A percentile compares a stretch with the other conserved stretches of the same genome.
Evolutionary conservation across 495 filamentous ascomycete genomes (phyloP).

Genomic region (Xylaria longipes): DNA sequence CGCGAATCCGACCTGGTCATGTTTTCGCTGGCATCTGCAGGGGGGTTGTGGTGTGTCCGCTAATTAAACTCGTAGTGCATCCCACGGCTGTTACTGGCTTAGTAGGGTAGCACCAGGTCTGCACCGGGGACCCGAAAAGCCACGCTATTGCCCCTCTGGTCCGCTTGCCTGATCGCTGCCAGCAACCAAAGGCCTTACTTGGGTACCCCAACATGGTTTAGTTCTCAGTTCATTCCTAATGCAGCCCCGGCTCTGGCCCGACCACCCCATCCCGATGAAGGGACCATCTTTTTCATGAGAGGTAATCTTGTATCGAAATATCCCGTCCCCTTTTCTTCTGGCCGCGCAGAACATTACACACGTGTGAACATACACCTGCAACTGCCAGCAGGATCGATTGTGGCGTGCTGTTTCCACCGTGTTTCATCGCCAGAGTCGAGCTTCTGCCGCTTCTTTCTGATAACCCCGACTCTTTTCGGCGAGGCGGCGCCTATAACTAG

Average conservation of each 20-base stretch:
- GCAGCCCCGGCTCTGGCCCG: background rate
- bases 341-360: background rate
- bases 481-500: constrained; percentile 13
- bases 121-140: background rate
- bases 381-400: background rate
- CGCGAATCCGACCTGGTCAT: no score
- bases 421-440: constrained; percentile 11
- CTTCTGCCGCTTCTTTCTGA: background rate
- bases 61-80: constrained; percentile 5
- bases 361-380: background rate
- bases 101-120: constrained; percentile 8
- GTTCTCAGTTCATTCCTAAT: constrained; percentile 1
- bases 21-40: constrained; percentile 16
- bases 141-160: constrained; percentile 12
- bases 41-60: background rate
- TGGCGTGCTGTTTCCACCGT: constrained; percentile 12
- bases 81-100: background rate
- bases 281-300: constrained; percentile 4
- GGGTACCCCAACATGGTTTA: constrained; percentile 6
- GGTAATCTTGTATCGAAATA: background rate
- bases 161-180: constrained; percentile 3
- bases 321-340: constrained; percentile 7
- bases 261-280: background rate
- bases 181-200: background rate
- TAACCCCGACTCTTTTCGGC: constrained; percentile 4